These are phyloP conservation scores for Tricholoma bakamatsutake DNA, from an alignment of 768 basidiomycete genomes.

Conservation along the genomic window DNA sequence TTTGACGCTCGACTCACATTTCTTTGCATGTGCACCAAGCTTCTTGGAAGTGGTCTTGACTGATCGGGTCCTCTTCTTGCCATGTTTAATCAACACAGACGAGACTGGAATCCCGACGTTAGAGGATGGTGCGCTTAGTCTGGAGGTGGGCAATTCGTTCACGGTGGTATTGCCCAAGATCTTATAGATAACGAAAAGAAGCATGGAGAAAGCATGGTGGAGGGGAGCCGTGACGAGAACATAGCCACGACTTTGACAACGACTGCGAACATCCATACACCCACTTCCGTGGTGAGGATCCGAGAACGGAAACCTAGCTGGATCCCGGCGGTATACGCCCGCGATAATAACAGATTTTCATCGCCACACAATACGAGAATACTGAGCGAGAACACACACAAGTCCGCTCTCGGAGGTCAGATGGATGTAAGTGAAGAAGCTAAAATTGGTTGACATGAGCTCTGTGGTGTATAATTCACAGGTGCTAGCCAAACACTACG, in stretches of 20 bases:
- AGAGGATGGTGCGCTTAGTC: background rate
- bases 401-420: background rate
- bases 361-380: background rate
- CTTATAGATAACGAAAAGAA: background rate
- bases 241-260: slow-evolving; percentile 5
- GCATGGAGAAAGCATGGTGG: slow-evolving; percentile 3
- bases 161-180: background rate
- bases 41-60: background rate
- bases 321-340: background rate
- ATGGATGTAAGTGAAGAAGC: background rate
- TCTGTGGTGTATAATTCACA: background rate
- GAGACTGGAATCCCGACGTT: background rate
- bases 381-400: too few relatives aligned
- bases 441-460: background rate
- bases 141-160: background rate
- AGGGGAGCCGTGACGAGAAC: slow-evolving; percentile 1
- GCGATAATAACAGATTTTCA: background rate
- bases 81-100: background rate
- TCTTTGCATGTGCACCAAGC: background rate
- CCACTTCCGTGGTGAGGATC: background rate
- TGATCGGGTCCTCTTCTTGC: background rate
- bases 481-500: background rate
- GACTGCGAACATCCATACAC: background rate
- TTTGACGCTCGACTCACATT: background rate
- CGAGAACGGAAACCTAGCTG: background rate